Percentiles rank a stretch among this genome's conserved stretches.
Evolutionary conservation across 169 alveolate genomes (phyloP).

Genomic region (Cryptosporidium meleagridis): DNA sequence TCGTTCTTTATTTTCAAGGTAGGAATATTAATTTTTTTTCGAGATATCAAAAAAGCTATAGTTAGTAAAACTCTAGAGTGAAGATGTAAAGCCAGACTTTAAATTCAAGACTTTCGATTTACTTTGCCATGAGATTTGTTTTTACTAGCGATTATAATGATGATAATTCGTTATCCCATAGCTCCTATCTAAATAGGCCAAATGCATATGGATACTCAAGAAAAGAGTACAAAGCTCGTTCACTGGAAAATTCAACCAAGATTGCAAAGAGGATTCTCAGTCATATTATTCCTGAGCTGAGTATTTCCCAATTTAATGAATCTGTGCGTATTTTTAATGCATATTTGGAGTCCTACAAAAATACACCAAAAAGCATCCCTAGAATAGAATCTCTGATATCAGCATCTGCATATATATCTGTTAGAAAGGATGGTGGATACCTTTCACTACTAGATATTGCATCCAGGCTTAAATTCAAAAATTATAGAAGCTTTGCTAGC

Average conservation of each 20-base stretch:
- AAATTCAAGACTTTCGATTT: background rate
- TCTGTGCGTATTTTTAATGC: conserved; percentile 26
- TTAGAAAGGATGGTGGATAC: conserved; percentile 47
- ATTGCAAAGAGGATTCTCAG: conserved; percentile 20
- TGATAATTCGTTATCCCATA: background rate
- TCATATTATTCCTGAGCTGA: conserved; percentile 15
- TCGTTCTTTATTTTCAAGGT: background rate
- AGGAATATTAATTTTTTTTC: background rate
- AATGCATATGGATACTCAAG: conserved; percentile 29
- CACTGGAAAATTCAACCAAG: conserved; percentile 17
- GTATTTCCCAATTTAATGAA: conserved; percentile 30
- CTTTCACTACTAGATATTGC: conserved; percentile 15
- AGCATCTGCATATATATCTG: conserved; percentile 45
- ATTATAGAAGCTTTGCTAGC: conserved; percentile 49
- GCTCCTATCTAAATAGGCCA: conserved; percentile 14
- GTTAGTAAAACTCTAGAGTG: background rate
- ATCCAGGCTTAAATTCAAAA: conserved; percentile 11
- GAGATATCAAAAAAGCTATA: background rate
- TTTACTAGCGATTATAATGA: background rate
- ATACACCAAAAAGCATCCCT: background rate
- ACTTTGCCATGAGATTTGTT: conserved; percentile 9
- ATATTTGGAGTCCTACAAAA: conserved; percentile 24
- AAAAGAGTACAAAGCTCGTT: conserved; percentile 23
- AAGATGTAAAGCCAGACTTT: background rate
- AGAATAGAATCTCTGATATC: conserved; percentile 18